These are phyloP conservation scores for Phytophthora colocasiae DNA, from an alignment of 352 stramenopile species.

Conservation along the genomic window DNA sequence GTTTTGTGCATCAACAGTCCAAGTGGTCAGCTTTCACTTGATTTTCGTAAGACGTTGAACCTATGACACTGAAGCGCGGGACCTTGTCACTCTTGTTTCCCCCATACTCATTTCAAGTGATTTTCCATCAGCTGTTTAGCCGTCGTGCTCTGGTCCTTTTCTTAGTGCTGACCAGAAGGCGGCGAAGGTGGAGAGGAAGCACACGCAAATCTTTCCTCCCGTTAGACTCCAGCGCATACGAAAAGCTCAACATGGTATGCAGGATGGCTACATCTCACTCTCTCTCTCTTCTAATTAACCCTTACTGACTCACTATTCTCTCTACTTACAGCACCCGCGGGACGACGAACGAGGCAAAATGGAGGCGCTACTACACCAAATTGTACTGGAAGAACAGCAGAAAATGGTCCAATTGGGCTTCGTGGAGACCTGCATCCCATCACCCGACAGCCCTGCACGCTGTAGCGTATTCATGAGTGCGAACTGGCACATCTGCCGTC, in stretches of 20 bases:
- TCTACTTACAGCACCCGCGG: slow-evolving; percentile 32
- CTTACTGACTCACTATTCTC: background rate
- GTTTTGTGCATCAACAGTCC: background rate
- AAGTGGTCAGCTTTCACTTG: background rate
- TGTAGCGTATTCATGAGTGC: slow-evolving; percentile 87
- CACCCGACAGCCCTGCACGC: slow-evolving; percentile 61
- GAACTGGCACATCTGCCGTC: slow-evolving; percentile 84
- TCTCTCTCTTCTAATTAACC: background rate
- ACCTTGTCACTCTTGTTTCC: slow-evolving; percentile 7
- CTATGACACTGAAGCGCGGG: slow-evolving; percentile 12
- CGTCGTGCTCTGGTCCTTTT: slow-evolving; percentile 12
- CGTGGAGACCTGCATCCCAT: slow-evolving; percentile 83
- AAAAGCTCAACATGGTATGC: slow-evolving; percentile 28
- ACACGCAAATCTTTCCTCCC: slow-evolving; percentile 34
- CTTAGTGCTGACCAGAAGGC: slow-evolving; percentile 20
- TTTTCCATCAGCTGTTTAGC: slow-evolving; percentile 9
- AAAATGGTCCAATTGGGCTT: slow-evolving; percentile 89
- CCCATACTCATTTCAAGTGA: slow-evolving; percentile 10
- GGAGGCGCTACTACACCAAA: slow-evolving; percentile 84
- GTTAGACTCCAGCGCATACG: slow-evolving; percentile 10
- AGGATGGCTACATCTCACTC: slow-evolving; percentile 16
- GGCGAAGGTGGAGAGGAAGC: slow-evolving; percentile 7
- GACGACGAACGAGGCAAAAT: slow-evolving; percentile 67
- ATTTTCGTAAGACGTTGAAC: background rate
- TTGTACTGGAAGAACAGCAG: slow-evolving; percentile 85